These are phyloP conservation scores for Nitzschia sp. DNA, from an alignment of 108 stramenopile genomes.

Conservation along the genomic window DNA sequence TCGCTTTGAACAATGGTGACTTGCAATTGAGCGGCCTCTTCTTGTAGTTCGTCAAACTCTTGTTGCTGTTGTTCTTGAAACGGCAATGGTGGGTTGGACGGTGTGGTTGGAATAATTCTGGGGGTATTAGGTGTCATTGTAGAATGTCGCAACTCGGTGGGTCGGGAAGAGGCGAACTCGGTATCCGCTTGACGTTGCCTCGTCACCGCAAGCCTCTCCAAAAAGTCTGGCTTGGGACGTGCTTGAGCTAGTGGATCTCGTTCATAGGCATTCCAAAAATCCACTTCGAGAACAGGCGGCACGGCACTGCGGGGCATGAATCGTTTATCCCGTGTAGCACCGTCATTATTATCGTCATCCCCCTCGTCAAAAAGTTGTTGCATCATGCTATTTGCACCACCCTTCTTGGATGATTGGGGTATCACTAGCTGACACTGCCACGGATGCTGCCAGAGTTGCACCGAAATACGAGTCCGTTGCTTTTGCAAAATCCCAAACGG, in stretches of 20 bases:
- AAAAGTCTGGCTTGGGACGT: conserved; percentile 20
- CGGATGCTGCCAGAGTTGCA: conserved; percentile 58
- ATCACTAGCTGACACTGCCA: conserved; percentile 42
- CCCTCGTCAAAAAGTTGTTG: conserved; percentile 24
- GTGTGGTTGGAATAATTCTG: background rate
- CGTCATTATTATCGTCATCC: background rate
- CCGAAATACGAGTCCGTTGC: conserved; percentile 49
- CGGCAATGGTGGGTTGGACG: conserved; percentile 4
- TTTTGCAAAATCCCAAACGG: conserved; percentile 70
- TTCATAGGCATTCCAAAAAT: conserved; percentile 25
- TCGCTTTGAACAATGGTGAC: conserved; percentile 73
- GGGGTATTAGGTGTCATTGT: background rate
- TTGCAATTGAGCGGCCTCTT: conserved; percentile 56
- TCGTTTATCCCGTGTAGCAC: conserved; percentile 15
- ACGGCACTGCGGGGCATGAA: conserved; percentile 21
- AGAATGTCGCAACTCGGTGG: background rate
- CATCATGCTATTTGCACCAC: background rate
- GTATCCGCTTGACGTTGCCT: background rate
- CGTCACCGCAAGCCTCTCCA: background rate
- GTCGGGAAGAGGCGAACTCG: background rate
- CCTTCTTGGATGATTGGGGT: background rate
- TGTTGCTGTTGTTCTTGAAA: conserved; percentile 16
- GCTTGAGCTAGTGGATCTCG: conserved; percentile 13
- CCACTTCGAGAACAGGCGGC: background rate
- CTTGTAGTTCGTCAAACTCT: conserved; percentile 34